Evolutionary conservation across 306 rosid genomes (phyloP).

Genomic region (Medicago arabica): DNA sequence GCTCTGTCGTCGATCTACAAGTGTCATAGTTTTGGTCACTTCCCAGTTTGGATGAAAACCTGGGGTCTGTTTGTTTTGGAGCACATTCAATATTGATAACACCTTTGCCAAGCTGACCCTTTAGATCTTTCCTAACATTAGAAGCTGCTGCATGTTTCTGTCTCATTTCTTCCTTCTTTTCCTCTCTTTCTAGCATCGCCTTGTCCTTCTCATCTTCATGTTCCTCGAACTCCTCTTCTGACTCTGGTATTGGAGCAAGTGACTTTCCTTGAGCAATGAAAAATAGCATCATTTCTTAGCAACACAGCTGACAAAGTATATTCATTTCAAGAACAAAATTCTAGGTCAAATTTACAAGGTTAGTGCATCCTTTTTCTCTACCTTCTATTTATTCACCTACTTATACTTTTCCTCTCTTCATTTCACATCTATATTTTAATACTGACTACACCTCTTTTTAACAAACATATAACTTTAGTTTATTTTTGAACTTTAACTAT

Average conservation of each 20-base stretch:
- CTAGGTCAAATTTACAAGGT: slow-evolving; percentile 22
- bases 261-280: slow-evolving; percentile 89
- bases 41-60: slow-evolving; percentile 48
- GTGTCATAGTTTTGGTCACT: slow-evolving; percentile 49
- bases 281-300: slow-evolving; percentile 50
- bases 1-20: slow-evolving; percentile 43
- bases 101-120: slow-evolving; percentile 46
- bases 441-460: background rate
- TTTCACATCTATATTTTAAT: background rate
- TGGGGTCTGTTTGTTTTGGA: slow-evolving; percentile 44
- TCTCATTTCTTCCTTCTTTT: slow-evolving; percentile 43
- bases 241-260: slow-evolving; percentile 96
- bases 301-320: slow-evolving; percentile 41
- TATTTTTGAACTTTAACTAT: slow-evolving; percentile 2
- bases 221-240: slow-evolving; percentile 86
- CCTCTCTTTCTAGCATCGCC: slow-evolving; percentile 42
- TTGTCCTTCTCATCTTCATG: slow-evolving; percentile 61
- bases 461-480: background rate
- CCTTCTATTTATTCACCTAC: background rate
- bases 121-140: slow-evolving; percentile 43
- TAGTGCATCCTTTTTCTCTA: background rate
- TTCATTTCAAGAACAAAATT: slow-evolving; percentile 27
- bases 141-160: slow-evolving; percentile 40
- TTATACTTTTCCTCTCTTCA: background rate
- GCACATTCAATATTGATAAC: slow-evolving; percentile 32